A percentile compares a stretch with the other conserved stretches of the same genome.
Conservation (phyloP, 805 yeast genomes). For the Sugiyamaella americana region DNA sequence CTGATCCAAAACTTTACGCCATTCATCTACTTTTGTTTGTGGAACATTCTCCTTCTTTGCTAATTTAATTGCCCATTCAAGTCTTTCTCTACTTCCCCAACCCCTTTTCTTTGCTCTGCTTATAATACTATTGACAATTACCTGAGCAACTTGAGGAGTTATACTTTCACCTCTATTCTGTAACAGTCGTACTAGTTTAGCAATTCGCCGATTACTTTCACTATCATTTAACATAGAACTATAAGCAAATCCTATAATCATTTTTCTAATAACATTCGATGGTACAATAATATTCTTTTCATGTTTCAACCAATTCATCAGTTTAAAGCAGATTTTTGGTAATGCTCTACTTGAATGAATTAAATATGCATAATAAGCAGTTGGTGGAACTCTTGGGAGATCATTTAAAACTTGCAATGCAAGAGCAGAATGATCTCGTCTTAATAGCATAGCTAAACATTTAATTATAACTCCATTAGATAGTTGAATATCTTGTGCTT, state of each 20-base stretch:
- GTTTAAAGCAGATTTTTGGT: constrained; percentile 20
- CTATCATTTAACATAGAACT: constrained; percentile 21
- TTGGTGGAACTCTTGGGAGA: constrained; percentile 9
- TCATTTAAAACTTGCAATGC: constrained; percentile 13
- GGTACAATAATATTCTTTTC: constrained; percentile 16
- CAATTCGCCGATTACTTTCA: constrained; percentile 22
- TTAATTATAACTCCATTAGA: constrained; percentile 13
- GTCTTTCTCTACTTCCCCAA: constrained; percentile 25
- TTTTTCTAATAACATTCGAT: constrained; percentile 15
- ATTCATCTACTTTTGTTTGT: constrained; percentile 14
- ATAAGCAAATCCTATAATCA: constrained; percentile 21
- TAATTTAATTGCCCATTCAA: constrained; percentile 28
- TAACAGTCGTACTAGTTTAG: constrained; percentile 18
- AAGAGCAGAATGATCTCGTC: constrained; percentile 6
- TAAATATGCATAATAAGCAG: constrained; percentile 17
- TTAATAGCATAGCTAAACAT: constrained; percentile 9
- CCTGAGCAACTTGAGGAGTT: constrained; percentile 12
- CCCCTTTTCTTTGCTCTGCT: constrained; percentile 17
- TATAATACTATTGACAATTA: constrained; percentile 25
- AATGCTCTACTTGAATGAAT: constrained; percentile 18
- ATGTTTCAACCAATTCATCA: constrained; percentile 24
- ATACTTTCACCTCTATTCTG: constrained; percentile 8
- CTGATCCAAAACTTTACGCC: constrained; percentile 19
- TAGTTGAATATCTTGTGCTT: constrained; percentile 15
- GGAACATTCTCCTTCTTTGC: constrained; percentile 24